These are phyloP conservation scores for Ophryocystis elektroscirrha DNA, from an alignment of 169 alveolate species.

Conservation along the genomic window DNA sequence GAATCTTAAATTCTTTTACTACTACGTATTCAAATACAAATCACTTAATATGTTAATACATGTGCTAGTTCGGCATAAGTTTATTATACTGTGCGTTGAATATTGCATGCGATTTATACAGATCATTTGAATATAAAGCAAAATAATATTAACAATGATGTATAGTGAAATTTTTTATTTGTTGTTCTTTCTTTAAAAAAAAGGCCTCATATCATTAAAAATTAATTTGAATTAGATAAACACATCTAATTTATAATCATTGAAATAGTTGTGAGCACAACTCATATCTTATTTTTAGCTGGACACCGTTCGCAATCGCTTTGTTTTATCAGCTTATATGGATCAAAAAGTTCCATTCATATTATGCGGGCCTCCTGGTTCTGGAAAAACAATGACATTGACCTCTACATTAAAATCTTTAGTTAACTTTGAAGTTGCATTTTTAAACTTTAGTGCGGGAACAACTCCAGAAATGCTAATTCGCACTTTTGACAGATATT, in stretches of 20 bases:
- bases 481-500: slow-evolving; percentile 78
- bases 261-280: no score
- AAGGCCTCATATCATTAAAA: slow-evolving; percentile 76
- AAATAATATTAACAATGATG: neutral
- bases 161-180: neutral
- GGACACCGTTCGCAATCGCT: slow-evolving; percentile 82
- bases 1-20: neutral
- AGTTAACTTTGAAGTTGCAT: slow-evolving; percentile 74
- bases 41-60: neutral
- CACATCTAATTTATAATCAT: no score
- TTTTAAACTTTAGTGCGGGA: slow-evolving; percentile 75
- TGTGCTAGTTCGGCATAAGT: neutral
- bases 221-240: no score
- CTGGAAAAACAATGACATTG: slow-evolving; percentile 89
- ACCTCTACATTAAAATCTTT: slow-evolving; percentile 72
- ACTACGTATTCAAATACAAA: neutral
- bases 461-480: slow-evolving; percentile 72
- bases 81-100: neutral
- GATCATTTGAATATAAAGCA: neutral
- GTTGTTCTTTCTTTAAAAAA: slow-evolving; percentile 51
- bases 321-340: slow-evolving; percentile 75
- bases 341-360: slow-evolving; percentile 78
- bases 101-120: neutral
- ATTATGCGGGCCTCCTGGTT: slow-evolving; percentile 94
- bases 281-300: no score